Evolutionary conservation across 257 asterid species (phyloP).

Genomic region (Ligustrum vulgare): DNA sequence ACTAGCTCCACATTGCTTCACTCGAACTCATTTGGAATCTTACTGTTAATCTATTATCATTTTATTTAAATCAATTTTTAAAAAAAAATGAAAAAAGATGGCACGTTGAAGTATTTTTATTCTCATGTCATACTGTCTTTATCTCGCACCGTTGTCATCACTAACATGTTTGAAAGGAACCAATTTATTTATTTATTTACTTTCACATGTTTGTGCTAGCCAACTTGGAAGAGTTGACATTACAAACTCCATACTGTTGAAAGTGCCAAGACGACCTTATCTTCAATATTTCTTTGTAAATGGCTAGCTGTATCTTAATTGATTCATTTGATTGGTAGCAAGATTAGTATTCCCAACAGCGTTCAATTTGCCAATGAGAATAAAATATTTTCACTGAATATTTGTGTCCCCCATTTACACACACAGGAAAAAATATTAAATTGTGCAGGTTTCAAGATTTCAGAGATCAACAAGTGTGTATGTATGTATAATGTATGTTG

Average conservation of each 20-base stretch:
- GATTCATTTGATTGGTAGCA: background rate
- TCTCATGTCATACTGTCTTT: too few relatives aligned
- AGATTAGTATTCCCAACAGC: conserved; percentile 9
- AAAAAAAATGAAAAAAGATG: too few relatives aligned
- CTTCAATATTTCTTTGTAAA: conserved; percentile 27
- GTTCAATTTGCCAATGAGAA: conserved; percentile 6
- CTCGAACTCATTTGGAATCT: too few relatives aligned
- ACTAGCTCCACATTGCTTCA: too few relatives aligned
- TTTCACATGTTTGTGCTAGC: conserved; percentile 8
- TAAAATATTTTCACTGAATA: background rate
- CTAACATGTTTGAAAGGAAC: too few relatives aligned
- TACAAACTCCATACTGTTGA: conserved; percentile 43
- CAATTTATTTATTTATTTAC: too few relatives aligned
- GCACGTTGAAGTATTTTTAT: too few relatives aligned
- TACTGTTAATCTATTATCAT: too few relatives aligned
- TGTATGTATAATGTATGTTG: background rate
- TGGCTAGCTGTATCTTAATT: background rate
- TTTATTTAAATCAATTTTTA: too few relatives aligned
- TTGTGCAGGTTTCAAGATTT: background rate
- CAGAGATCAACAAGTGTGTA: background rate
- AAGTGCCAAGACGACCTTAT: conserved; percentile 43
- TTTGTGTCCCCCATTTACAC: background rate
- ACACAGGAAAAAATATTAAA: background rate
- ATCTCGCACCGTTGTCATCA: too few relatives aligned
- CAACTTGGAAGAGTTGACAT: conserved; percentile 38